Percentiles rank a stretch among this genome's conserved stretches.
phyloP scores from a whole-genome alignment of 352 stramenopile genomes.

The Pythium monospermum region DNA sequence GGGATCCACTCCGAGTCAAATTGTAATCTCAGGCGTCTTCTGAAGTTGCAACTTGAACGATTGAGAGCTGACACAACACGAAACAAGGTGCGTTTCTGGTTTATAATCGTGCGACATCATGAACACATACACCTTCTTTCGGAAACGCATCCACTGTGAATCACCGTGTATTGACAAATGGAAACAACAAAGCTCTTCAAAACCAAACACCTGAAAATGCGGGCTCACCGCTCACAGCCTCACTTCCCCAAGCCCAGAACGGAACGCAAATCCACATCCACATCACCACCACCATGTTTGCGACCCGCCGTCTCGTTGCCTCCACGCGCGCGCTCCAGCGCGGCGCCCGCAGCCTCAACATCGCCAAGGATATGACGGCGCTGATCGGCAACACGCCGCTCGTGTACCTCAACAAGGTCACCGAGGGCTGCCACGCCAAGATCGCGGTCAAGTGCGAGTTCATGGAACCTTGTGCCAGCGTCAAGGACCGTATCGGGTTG shows the following conservation, averaged over 20 bases:
- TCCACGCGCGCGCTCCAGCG: constrained; percentile 28
- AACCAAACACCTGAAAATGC: too few species aligned
- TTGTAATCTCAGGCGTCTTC: too few species aligned
- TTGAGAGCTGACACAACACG: too few species aligned
- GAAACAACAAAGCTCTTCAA: constrained; percentile 6
- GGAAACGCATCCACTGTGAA: not conserved
- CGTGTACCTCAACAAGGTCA: constrained; percentile 88
- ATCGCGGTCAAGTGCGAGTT: constrained; percentile 89
- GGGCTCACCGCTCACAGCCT: not conserved
- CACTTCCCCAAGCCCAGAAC: constrained; percentile 19
- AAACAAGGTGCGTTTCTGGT: too few species aligned
- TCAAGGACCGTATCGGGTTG: constrained; percentile 85
- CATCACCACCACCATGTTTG: constrained; percentile 17
- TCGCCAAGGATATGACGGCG: constrained; percentile 92
- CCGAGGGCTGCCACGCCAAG: constrained; percentile 71
- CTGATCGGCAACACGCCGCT: constrained; percentile 95
- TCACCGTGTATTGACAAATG: not conserved
- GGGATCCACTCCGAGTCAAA: not conserved
- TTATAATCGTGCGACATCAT: too few species aligned
- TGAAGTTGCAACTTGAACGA: constrained; percentile 13
- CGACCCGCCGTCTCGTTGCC: constrained; percentile 26
- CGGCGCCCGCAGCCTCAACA: constrained; percentile 53
- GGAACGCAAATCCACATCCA: not conserved
- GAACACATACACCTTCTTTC: not conserved
- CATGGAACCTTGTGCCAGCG: constrained; percentile 83